phyloP scores from a whole-genome alignment of 495 filamentous ascomycete species.

The Letharia lupina region DNA sequence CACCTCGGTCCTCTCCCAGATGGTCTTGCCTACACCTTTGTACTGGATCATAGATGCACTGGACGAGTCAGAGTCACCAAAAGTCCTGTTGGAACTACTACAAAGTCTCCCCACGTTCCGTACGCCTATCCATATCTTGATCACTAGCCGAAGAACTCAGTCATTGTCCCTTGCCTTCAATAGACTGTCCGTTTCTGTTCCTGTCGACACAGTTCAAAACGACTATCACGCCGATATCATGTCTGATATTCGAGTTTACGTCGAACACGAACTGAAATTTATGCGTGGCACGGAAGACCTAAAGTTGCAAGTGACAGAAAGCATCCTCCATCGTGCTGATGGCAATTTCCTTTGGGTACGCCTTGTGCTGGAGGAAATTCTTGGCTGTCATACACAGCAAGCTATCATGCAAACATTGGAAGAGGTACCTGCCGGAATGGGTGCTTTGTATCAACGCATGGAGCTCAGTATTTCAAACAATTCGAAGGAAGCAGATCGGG shows the following conservation, averaged over 20 bases:
- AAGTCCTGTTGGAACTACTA: conserved; percentile 18
- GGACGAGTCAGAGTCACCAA: conserved; percentile 30
- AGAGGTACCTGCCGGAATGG: conserved; percentile 34
- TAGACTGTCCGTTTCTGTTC: background rate
- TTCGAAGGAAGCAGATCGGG: conserved; percentile 17
- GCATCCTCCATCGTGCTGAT: conserved; percentile 19
- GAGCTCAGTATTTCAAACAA: conserved; percentile 13
- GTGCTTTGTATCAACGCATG: conserved; percentile 31
- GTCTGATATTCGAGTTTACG: background rate
- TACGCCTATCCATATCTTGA: background rate
- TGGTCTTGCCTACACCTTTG: conserved; percentile 2
- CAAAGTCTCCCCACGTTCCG: background rate
- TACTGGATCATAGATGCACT: conserved; percentile 39
- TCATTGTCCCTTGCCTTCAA: background rate
- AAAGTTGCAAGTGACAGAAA: background rate
- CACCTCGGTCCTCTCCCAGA: conserved; percentile 27
- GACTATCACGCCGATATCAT: background rate
- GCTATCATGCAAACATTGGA: conserved; percentile 28
- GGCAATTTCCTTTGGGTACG: conserved; percentile 34
- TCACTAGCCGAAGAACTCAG: background rate
- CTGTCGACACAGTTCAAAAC: background rate
- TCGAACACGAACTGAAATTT: background rate
- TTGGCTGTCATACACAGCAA: conserved; percentile 24
- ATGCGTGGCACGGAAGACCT: background rate
- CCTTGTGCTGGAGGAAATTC: conserved; percentile 31